Percentiles rank a stretch among this genome's conserved stretches.
Evolutionary conservation across 345 rosid species (phyloP).

Genomic region (Salix caprea): DNA sequence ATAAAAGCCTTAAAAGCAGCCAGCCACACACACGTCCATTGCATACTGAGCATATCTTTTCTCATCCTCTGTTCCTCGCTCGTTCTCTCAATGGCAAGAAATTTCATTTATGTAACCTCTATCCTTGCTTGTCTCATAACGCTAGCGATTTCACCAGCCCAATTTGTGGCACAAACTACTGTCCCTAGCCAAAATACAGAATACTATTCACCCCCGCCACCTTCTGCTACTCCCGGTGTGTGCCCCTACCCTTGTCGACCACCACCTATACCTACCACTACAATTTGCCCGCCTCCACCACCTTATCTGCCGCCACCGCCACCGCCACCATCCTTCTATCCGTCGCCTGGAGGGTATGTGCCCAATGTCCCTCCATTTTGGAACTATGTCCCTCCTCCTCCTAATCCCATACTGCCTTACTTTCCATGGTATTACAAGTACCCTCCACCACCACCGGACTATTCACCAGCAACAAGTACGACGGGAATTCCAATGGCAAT

Average conservation of each 20-base stretch:
- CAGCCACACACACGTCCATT: slow-evolving; percentile 21
- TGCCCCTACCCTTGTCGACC: slow-evolving; percentile 40
- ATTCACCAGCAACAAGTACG: slow-evolving; percentile 1
- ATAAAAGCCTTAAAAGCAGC: background rate
- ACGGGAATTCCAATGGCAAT: background rate
- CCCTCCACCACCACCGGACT: slow-evolving; percentile 39
- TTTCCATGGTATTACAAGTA: slow-evolving; percentile 53
- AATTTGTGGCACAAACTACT: slow-evolving; percentile 11
- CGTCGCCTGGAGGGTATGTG: background rate
- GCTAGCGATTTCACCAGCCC: slow-evolving; percentile 1
- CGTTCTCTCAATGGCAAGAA: slow-evolving; percentile 9
- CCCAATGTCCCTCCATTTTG: slow-evolving; percentile 6
- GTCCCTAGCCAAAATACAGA: background rate
- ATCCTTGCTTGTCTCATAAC: too few species aligned
- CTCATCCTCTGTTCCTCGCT: background rate
- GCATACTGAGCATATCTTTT: slow-evolving; percentile 1
- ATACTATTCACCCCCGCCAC: background rate
- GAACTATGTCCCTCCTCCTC: slow-evolving; percentile 43
- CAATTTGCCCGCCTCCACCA: slow-evolving; percentile 32
- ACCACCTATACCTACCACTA: slow-evolving; percentile 24
- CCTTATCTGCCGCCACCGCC: slow-evolving; percentile 6
- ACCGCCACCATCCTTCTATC: background rate
- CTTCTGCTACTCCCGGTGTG: background rate
- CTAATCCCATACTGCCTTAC: slow-evolving; percentile 44
- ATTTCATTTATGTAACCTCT: background rate